Evolutionary conservation across 148 eudicot genomes (phyloP).

Genomic region (Amaranthus hypochondriacus): DNA sequence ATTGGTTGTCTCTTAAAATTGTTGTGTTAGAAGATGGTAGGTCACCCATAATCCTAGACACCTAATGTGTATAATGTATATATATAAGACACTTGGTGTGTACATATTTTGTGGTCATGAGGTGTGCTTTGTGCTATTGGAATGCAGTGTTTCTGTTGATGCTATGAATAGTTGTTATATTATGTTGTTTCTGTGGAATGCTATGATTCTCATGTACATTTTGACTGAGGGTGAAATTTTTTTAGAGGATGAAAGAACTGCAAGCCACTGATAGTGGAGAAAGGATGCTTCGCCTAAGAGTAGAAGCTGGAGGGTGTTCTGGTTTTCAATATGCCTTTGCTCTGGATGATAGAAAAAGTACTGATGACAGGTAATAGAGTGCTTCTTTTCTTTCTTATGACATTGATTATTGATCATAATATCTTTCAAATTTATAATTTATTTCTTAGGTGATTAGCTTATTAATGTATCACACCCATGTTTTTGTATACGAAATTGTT

Average conservation of each 20-base stretch:
- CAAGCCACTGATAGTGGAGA: constrained; percentile 60
- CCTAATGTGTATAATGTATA: no score
- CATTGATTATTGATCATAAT: background rate
- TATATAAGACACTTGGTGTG: no score
- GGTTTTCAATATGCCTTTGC: constrained; percentile 90
- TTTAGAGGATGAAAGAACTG: constrained; percentile 85
- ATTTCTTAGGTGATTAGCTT: background rate
- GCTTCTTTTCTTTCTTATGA: background rate
- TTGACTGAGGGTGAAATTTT: constrained; percentile 17
- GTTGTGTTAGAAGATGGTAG: no score
- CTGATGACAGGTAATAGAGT: constrained; percentile 70
- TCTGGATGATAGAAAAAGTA: constrained; percentile 61
- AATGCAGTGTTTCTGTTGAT: background rate
- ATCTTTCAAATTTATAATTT: background rate
- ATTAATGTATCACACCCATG: background rate
- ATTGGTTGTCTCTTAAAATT: no score
- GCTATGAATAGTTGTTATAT: background rate
- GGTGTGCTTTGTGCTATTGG: background rate
- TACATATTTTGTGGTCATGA: background rate
- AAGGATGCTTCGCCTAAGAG: constrained; percentile 81
- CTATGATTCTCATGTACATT: background rate
- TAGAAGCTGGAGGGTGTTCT: constrained; percentile 99
- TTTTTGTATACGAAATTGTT: background rate
- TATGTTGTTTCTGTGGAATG: background rate
- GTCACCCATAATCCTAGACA: no score